Evolutionary conservation across 176 grass and related monocot species (phyloP), one percentile per base, ranked within the genome.

Genomic region (Oryza rufipogon): DNA sequence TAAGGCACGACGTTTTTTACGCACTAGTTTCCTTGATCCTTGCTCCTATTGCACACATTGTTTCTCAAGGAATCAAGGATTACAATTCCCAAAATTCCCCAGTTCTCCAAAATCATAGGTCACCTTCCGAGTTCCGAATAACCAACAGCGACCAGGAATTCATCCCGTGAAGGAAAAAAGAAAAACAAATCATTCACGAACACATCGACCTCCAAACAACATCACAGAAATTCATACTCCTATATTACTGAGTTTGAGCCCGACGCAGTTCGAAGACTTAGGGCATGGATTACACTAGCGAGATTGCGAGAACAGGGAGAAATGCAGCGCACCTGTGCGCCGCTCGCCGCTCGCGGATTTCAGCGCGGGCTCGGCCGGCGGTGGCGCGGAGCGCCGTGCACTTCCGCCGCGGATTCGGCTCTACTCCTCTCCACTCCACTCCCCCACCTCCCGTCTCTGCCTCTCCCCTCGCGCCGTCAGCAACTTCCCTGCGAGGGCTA

Each of bases 241-340:
- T 71, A 10, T 23, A 76, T 64, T n/a, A 34, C 7, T 38, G 8
- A 16, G 51, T 46, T 64, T 69, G 41, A 74, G 41, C 9, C 75
- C 14, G 71, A 61, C 17, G 68, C 39, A 2, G 11, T 49, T 44
- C 6, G 30, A 4, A 16, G 19, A n/a, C 34, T 65, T 65, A 77
- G 64, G 76, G 64, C 47, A 56, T 7, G 41, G 67, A 8, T 73
- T 78, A 6, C 48, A 8, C 17, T 14, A 52, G 13, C 11, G 73
- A 60, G 61, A 46, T 75, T 41, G 39, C 22, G 23, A 63, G n/a
- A 34, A 41, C 39, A 8, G 39, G 11, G 23, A 32, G 64, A 56
- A 85, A 81, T 76, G 77, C 82, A 38, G 52, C 58, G 6, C n/a
- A 63, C 58, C n/a, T 63, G 58, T 63, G 58, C 9, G 58, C n/a